These are phyloP conservation scores for Pelargonium fulgidum DNA, from an alignment of 441 rosid species.

Conservation along the genomic window DNA sequence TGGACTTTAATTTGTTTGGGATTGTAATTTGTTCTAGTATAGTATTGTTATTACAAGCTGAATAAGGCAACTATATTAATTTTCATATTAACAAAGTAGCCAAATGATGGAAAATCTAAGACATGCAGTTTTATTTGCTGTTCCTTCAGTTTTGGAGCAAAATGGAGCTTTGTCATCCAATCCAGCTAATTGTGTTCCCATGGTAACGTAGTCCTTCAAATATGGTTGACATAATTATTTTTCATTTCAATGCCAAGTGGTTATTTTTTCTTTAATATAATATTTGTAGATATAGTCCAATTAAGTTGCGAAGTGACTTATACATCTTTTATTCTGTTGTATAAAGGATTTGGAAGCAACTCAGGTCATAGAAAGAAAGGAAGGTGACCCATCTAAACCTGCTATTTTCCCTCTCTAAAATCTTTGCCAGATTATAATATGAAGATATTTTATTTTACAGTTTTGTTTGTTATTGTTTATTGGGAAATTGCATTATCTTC, in stretches of 20 bases:
- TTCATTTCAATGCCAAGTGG: background rate
- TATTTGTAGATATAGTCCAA: conserved; percentile 10
- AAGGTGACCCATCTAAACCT: conserved; percentile 29
- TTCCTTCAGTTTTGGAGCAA: conserved; percentile 35
- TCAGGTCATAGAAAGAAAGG: conserved; percentile 28
- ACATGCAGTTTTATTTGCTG: conserved; percentile 16
- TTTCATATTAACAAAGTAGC: conserved; percentile 4
- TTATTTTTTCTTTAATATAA: conserved; percentile 11
- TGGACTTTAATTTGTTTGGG: conserved; percentile 12
- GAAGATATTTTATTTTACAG: background rate
- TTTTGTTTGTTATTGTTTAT: background rate
- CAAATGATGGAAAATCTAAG: conserved; percentile 10
- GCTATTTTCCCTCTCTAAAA: conserved; percentile 13
- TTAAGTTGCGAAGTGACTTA: conserved; percentile 5
- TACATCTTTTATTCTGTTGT: conserved; percentile 21
- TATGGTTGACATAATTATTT: background rate
- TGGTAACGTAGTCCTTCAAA: background rate
- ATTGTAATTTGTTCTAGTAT: no score
- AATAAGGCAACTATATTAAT: background rate
- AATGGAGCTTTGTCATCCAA: conserved; percentile 28
- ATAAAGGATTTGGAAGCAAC: conserved; percentile 39
- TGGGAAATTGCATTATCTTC: background rate
- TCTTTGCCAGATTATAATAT: conserved; percentile 8
- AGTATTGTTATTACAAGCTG: background rate
- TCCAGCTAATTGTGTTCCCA: conserved; percentile 29